Base-by-base conservation (phyloP, 176 grass and related monocot genomes). In the Coix lacrymajobi region DNA sequence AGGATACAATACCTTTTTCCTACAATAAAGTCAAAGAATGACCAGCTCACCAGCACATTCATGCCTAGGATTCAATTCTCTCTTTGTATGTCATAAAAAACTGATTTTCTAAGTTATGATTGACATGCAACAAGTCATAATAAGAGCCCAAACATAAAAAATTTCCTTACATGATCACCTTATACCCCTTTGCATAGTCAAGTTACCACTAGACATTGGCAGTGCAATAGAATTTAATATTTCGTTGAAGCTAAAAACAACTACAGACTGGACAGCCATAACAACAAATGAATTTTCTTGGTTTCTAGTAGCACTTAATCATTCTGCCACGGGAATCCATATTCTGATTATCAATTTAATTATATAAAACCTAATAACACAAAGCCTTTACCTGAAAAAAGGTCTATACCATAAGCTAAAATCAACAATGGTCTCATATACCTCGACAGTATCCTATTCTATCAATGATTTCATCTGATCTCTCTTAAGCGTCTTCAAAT, bases 181-280 rank as follows among this genome's bases (percentile, higher is more conserved):
- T 84, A 3, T 51, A 66, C 16, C 24, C 44, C 43, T 15, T 20
- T 54, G 36, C 31, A n/a, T 75, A 76, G 43, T 8, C 11, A 76
- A 64, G 19, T 10, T 74, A 58, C 26, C 45, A 44, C 11, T 44
- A 58, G 26, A 58, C 10, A 76, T 43, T 60, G 62, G 28, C 43
- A 81, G 28, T 39, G 33, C 52, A 60, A 54, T 45, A 28, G 28
- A 57, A 29, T 14, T 38, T 48, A 22, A 70, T 33, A 71, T 33
- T 71, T 81, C 3, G 8, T 73, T 75, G 28, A 76, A 26, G 63
- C 24, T 56, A 65, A 29, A 73, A 75, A 60, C 60, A 65, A 67
- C 20, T 37, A 68, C 2, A 57, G n/a, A 82, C 44, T n/a, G 13
- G 22, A 36, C 29, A 19, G 26, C 10, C 3, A 31, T 66, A 52